Conservation (phyloP, 75 land plant species). For the Pinus albicaulis region DNA sequence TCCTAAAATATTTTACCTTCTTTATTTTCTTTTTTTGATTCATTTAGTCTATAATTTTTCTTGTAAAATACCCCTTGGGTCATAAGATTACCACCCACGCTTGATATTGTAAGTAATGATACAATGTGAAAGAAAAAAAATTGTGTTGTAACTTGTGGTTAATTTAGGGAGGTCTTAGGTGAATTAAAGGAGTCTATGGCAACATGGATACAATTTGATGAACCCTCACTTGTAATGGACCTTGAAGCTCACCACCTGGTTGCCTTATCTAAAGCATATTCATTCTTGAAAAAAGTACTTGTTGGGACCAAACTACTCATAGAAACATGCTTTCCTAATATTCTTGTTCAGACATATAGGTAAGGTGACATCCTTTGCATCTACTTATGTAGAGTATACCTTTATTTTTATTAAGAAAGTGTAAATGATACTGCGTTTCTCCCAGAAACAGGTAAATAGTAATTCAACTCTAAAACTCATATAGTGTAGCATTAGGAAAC, state of each 20-base stretch:
- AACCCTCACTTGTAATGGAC: conserved; percentile 34
- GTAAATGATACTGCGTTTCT: not conserved
- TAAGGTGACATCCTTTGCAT: conserved; percentile 9
- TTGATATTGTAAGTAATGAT: too few relatives aligned
- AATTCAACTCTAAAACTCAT: not conserved
- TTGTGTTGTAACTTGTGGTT: too few relatives aligned
- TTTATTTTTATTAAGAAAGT: not conserved
- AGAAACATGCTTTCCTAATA: conserved; percentile 30
- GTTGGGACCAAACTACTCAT: conserved; percentile 16
- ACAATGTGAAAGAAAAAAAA: too few relatives aligned
- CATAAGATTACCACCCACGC: too few relatives aligned
- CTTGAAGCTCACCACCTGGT: conserved; percentile 19
- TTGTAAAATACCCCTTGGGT: too few relatives aligned
- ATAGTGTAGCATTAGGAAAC: not conserved
- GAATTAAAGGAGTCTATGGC: conserved; percentile 23
- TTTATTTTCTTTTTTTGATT: too few relatives aligned
- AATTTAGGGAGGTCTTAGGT: too few relatives aligned
- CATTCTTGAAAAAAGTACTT: conserved; percentile 2
- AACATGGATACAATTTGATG: conserved; percentile 31
- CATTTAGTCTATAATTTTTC: too few relatives aligned
- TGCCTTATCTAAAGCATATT: conserved; percentile 23
- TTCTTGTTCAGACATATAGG: conserved; percentile 30
- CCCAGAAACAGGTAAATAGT: not conserved
- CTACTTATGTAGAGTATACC: not conserved
- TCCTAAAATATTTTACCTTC: too few relatives aligned